Conservation (phyloP, 169 alveolate species). For the Neospora caninum region DNA sequence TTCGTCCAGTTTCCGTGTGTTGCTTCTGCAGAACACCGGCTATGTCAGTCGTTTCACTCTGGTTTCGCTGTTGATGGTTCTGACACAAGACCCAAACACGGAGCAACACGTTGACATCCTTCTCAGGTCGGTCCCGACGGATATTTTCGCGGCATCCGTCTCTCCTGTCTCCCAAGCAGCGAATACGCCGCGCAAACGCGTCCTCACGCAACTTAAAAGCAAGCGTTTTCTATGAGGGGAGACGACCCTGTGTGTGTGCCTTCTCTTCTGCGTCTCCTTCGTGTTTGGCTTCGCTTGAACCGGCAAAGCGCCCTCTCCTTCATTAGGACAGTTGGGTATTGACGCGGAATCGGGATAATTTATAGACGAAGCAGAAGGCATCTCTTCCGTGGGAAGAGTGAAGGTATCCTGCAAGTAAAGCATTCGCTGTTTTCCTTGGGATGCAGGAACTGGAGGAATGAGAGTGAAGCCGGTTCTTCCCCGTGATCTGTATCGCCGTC, state of each 20-base stretch:
- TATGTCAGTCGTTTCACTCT: background rate
- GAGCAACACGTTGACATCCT: background rate
- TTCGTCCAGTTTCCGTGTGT: background rate
- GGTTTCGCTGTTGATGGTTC: background rate
- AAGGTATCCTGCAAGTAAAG: too few species aligned
- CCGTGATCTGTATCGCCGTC: background rate
- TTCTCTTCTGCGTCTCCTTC: background rate
- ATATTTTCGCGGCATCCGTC: background rate
- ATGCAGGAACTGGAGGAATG: too few species aligned
- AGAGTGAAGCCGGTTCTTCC: too few species aligned
- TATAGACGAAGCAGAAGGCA: too few species aligned
- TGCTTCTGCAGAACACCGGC: conserved; percentile 14
- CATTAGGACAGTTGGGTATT: too few species aligned
- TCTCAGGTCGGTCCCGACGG: background rate
- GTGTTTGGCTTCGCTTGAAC: background rate
- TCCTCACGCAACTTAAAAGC: too few species aligned
- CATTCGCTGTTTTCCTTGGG: too few species aligned
- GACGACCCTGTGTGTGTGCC: background rate
- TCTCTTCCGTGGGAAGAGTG: too few species aligned
- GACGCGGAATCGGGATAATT: too few species aligned
- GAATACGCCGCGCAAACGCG: background rate
- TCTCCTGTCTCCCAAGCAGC: background rate
- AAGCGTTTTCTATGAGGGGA: background rate
- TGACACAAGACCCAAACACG: background rate
- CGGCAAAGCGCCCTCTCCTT: too few species aligned